A percentile compares a stretch with the other conserved stretches of the same genome.
phyloP scores from a whole-genome alignment of 2,329 filamentous ascomycete genomes.

The Exophiala mesophila region DNA sequence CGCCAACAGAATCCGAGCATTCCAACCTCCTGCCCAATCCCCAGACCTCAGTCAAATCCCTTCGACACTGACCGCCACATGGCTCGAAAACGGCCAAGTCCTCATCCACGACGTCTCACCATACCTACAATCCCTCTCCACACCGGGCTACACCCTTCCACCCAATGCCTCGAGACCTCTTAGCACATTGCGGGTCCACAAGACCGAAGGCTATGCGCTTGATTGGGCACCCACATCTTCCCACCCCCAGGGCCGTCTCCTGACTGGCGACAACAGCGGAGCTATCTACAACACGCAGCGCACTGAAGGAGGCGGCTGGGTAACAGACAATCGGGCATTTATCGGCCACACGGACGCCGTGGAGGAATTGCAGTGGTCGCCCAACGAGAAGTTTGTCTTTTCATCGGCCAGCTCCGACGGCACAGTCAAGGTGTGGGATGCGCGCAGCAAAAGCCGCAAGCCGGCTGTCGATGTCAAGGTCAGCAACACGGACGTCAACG shows the following conservation, averaged over 20 bases:
- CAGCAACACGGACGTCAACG: slow-evolving; percentile 84
- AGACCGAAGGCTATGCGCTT: slow-evolving; percentile 89
- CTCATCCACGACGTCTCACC: slow-evolving; percentile 92
- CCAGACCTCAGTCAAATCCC: slow-evolving; percentile 64
- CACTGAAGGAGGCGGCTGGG: slow-evolving; percentile 82
- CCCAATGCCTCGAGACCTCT: slow-evolving; percentile 83
- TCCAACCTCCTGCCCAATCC: slow-evolving; percentile 65
- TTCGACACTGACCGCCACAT: slow-evolving; percentile 79
- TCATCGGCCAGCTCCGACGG: slow-evolving; percentile 91
- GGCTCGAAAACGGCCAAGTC: slow-evolving; percentile 80
- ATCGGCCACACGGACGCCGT: slow-evolving; percentile 78
- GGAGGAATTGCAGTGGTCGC: slow-evolving; percentile 96
- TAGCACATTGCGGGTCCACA: slow-evolving; percentile 83
- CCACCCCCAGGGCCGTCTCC: slow-evolving; percentile 72
- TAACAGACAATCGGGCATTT: slow-evolving; percentile 78
- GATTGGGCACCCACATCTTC: slow-evolving; percentile 76
- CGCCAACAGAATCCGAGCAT: slow-evolving; percentile 86
- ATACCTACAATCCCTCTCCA: slow-evolving; percentile 84
- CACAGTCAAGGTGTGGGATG: slow-evolving; percentile 93
- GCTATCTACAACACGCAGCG: slow-evolving; percentile 83
- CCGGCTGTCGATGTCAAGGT: slow-evolving; percentile 84
- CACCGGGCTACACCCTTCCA: slow-evolving; percentile 73
- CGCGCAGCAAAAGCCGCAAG: slow-evolving; percentile 81
- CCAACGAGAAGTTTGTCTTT: slow-evolving; percentile 87
- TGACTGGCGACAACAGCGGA: slow-evolving; percentile 88